Conservation (phyloP, 306 rosid genomes). For the Quercus bicolor region DNA sequence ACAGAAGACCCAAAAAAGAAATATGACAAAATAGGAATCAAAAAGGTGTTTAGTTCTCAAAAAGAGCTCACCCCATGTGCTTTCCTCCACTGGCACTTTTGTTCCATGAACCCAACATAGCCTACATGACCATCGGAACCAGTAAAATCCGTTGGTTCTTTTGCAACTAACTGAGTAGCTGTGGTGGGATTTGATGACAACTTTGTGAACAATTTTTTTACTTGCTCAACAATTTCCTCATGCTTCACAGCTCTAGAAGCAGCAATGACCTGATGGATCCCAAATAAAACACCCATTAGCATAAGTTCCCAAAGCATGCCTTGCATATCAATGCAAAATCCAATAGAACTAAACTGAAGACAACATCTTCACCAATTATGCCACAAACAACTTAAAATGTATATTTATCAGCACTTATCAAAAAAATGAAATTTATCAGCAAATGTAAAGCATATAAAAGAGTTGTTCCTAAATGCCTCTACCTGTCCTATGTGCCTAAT, state of each 20-base stretch:
- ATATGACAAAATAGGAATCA: neutral
- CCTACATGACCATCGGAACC: slow-evolving; percentile 99
- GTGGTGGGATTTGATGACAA: slow-evolving; percentile 74
- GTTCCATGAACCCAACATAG: slow-evolving; percentile 96
- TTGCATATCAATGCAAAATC: neutral
- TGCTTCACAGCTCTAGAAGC: slow-evolving; percentile 91
- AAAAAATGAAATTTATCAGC: neutral
- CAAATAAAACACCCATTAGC: slow-evolving; percentile 4
- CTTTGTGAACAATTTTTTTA: slow-evolving; percentile 65
- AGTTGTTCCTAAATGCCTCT: too few relatives aligned
- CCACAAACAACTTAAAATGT: neutral
- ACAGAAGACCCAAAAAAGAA: neutral
- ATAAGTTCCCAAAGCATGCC: neutral
- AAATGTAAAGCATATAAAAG: slow-evolving; percentile 14
- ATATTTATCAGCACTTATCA: neutral
- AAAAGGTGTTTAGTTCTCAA: neutral
- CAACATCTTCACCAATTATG: neutral
- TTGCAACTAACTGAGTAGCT: slow-evolving; percentile 67
- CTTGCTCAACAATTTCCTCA: slow-evolving; percentile 69
- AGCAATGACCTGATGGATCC: slow-evolving; percentile 58
- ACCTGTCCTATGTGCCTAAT: too few relatives aligned
- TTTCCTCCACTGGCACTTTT: slow-evolving; percentile 87
- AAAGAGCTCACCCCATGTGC: slow-evolving; percentile 77
- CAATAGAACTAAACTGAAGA: neutral
- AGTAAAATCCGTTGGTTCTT: slow-evolving; percentile 79